Conservation (phyloP, 768 basidiomycete species). For the Naematelia aurantialba region DNA sequence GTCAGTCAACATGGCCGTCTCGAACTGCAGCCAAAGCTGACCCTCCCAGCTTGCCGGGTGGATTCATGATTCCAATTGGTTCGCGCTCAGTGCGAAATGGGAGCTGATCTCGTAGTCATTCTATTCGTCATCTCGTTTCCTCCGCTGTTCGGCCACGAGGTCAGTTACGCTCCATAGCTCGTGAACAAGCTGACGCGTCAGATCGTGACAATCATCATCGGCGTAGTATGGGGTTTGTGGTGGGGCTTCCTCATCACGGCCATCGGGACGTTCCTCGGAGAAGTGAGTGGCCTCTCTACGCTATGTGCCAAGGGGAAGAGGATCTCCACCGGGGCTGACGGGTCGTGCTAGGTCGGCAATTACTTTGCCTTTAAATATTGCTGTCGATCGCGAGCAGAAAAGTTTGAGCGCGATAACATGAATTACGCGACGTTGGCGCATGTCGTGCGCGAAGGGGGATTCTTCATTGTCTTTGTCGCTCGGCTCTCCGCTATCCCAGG, state of each 20-base stretch:
- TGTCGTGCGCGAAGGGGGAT: conserved; percentile 51
- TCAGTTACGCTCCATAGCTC: conserved; percentile 13
- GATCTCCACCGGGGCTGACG: background rate
- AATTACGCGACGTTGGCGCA: conserved; percentile 50
- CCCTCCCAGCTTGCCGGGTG: conserved; percentile 49
- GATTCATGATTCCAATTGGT: conserved; percentile 63
- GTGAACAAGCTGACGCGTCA: conserved; percentile 8
- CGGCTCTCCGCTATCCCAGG: conserved; percentile 50
- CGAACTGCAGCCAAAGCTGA: background rate
- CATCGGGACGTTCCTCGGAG: conserved; percentile 47
- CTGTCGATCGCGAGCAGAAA: conserved; percentile 35
- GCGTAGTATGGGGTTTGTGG: conserved; percentile 51
- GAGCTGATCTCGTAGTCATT: conserved; percentile 45
- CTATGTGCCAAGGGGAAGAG: background rate
- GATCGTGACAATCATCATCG: conserved; percentile 48
- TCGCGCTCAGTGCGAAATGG: background rate
- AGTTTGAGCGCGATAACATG: conserved; percentile 45
- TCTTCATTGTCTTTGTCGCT: conserved; percentile 48
- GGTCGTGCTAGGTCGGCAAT: conserved; percentile 35
- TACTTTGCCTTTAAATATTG: conserved; percentile 49
- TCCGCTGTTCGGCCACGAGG: conserved; percentile 86
- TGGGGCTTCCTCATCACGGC: conserved; percentile 48
- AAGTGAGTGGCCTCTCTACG: conserved; percentile 8
- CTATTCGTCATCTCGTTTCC: conserved; percentile 84
- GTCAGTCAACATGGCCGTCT: conserved; percentile 22